Evolutionary conservation across 495 filamentous ascomycete genomes (phyloP).

Genomic region (Aspergillus incahuasiensis): DNA sequence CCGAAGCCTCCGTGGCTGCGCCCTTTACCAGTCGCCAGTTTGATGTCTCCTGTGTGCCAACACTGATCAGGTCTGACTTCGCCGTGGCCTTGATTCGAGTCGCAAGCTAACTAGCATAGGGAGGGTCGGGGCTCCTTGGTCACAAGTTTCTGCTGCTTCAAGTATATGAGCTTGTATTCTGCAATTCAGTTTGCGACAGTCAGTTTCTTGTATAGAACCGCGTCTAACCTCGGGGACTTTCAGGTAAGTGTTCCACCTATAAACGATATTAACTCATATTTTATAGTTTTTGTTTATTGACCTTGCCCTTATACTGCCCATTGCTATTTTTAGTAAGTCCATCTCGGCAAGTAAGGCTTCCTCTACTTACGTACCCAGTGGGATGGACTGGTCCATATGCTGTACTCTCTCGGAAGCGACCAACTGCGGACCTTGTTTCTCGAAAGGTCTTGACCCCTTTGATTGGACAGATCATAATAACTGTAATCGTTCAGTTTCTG

Average conservation of each 20-base stretch:
- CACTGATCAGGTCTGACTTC: conserved; percentile 65
- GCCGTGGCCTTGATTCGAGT: background rate
- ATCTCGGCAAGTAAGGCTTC: background rate
- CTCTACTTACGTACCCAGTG: conserved; percentile 52
- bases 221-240: conserved; percentile 94
- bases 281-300: conserved; percentile 90
- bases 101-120: conserved; percentile 31
- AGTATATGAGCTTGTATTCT: conserved; percentile 98
- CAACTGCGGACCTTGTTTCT: conserved; percentile 89
- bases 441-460: conserved; percentile 88
- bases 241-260: too few relatives aligned
- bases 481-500: conserved; percentile 70
- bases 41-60: conserved; percentile 93
- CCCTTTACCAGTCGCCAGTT: conserved; percentile 96
- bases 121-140: conserved; percentile 93
- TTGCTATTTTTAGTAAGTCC: conserved; percentile 85
- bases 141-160: conserved; percentile 99
- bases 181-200: conserved; percentile 99
- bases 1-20: conserved; percentile 95
- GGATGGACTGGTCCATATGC: conserved; percentile 88
- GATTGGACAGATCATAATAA: conserved; percentile 81
- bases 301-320: conserved; percentile 84
- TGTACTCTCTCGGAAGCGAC: conserved; percentile 72
- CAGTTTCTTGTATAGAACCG: conserved; percentile 93
- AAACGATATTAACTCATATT: too few relatives aligned